Base-by-base conservation (phyloP, 345 rosid species). In the Pugionium dolabratum region DNA sequence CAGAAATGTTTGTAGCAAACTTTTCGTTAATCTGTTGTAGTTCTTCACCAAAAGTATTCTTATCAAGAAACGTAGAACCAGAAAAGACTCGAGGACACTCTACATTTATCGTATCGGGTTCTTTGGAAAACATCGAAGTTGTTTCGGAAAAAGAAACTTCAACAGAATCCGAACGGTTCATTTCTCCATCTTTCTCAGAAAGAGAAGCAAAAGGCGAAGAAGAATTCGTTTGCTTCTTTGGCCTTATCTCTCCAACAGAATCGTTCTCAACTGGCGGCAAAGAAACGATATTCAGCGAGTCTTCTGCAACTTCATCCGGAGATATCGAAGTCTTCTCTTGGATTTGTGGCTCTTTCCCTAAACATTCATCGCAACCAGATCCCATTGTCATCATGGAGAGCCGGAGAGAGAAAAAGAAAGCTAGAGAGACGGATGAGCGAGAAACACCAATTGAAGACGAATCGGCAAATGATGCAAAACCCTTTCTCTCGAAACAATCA, bases 121-220 rank as follows among this genome's bases (percentile, higher is more conserved):
- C 76, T 57, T 57, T 52, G 59, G 10, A 9, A 67, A 57, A 1
- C 63, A 35, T 7, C 9, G 63, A 67, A 36, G 34, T 54, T 18
- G 55, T 9, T 48, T 56, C 71, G 5, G 76, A 51, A 44, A 9
- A 66, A 52, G 67, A 53, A 37, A 28, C 72, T 25, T 73, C 72
- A 44, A 46, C 5, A 60, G 62, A 27, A 18, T 9, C 47, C 50
- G 52, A 74, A 63, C 28, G 60, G 33, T 39, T 4, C 27, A 39
- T 18, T 60, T 54, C 79, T 53, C n/a, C 73, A 66, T 54, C 70
- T 28, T 79, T 57, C 68, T 73, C 74, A 65, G 37, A 33, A 72
- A 26, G 29, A 9, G 78, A 47, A 62, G 32, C 46, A n/a, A 32
- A 69, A 52, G 57, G 60, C 36, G 76, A 67, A 54, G 76, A 67